phyloP scores from a whole-genome alignment of 768 basidiomycete species.

The Candolleomyces aberdarensis region DNA sequence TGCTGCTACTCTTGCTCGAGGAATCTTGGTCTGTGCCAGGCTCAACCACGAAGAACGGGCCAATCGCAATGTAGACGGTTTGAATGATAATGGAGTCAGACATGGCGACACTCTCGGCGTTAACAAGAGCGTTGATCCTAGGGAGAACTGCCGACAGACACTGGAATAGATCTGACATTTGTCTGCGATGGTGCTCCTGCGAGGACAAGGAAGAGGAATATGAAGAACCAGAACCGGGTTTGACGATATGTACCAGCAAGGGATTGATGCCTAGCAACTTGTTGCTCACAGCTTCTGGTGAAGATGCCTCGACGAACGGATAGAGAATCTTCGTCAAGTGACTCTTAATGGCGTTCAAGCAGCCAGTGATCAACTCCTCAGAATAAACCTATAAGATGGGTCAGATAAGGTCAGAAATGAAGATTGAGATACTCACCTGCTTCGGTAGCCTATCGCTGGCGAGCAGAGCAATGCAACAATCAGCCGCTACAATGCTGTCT shows the following conservation, averaged over 20 bases:
- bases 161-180: conserved; percentile 61
- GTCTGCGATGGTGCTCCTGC: conserved; percentile 10
- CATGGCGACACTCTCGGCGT: conserved; percentile 71
- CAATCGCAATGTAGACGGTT: conserved; percentile 89
- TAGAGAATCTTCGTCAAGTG: conserved; percentile 78
- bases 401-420: not conserved
- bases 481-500: conserved; percentile 79
- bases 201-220: conserved; percentile 30
- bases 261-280: conserved; percentile 35
- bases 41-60: conserved; percentile 91
- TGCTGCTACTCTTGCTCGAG: conserved; percentile 23
- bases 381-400: conserved; percentile 72
- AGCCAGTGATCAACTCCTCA: conserved; percentile 84
- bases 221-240: conserved; percentile 39
- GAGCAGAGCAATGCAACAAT: conserved; percentile 77
- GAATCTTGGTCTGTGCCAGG: conserved; percentile 48
- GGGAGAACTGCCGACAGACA: conserved; percentile 70
- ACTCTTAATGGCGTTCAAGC: conserved; percentile 75
- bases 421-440: conserved; percentile 51
- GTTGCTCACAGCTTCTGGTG: conserved; percentile 31
- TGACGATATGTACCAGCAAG: conserved; percentile 50
- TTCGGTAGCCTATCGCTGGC: conserved; percentile 79
- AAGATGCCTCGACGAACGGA: conserved; percentile 77
- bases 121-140: conserved; percentile 70
- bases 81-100: conserved; percentile 91